Evolutionary conservation across 2,329 filamentous ascomycete species (phyloP).

Genomic region (Grosmannia penicillata): DNA sequence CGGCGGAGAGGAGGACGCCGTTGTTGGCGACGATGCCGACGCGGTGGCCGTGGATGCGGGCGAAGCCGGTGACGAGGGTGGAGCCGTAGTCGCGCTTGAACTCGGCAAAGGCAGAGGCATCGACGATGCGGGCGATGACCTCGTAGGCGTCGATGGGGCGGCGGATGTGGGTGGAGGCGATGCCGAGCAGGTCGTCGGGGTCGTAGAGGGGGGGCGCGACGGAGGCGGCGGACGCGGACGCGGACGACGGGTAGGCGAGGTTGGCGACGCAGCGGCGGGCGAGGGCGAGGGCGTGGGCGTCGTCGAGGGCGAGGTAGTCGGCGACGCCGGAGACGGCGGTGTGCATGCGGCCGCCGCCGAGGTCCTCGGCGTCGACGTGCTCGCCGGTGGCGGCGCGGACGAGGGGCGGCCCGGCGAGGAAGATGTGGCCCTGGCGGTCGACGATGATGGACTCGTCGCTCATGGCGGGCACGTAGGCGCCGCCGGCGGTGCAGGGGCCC

Average conservation of each 20-base stretch:
- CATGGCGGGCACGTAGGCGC: slow-evolving; percentile 94
- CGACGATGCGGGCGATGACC: slow-evolving; percentile 83
- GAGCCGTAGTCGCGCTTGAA: slow-evolving; percentile 88
- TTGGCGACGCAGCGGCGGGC: slow-evolving; percentile 74
- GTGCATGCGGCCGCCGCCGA: slow-evolving; percentile 83
- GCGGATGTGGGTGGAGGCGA: slow-evolving; percentile 80
- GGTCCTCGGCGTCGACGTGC: slow-evolving; percentile 75
- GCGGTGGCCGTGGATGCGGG: slow-evolving; percentile 72
- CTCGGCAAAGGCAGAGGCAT: slow-evolving; percentile 78
- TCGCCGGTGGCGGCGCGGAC: slow-evolving; percentile 96
- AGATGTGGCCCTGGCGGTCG: slow-evolving; percentile 90
- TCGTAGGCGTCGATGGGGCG: slow-evolving; percentile 76
- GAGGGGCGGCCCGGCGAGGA: slow-evolving; percentile 82
- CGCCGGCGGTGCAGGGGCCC: slow-evolving; percentile 91
- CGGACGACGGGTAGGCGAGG: slow-evolving; percentile 53
- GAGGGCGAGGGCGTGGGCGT: slow-evolving; percentile 79
- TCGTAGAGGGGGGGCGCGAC: slow-evolving; percentile 70
- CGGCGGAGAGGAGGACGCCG: slow-evolving; percentile 83
- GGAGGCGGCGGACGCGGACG: slow-evolving; percentile 20
- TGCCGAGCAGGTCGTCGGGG: slow-evolving; percentile 66
- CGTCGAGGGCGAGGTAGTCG: slow-evolving; percentile 88
- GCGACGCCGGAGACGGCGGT: slow-evolving; percentile 84
- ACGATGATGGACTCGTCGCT: slow-evolving; percentile 97
- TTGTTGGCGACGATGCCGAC: slow-evolving; percentile 95
- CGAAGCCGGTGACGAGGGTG: slow-evolving; percentile 85